Evolutionary conservation across 345 rosid species (phyloP).

Genomic region (Linum trigynum): DNA sequence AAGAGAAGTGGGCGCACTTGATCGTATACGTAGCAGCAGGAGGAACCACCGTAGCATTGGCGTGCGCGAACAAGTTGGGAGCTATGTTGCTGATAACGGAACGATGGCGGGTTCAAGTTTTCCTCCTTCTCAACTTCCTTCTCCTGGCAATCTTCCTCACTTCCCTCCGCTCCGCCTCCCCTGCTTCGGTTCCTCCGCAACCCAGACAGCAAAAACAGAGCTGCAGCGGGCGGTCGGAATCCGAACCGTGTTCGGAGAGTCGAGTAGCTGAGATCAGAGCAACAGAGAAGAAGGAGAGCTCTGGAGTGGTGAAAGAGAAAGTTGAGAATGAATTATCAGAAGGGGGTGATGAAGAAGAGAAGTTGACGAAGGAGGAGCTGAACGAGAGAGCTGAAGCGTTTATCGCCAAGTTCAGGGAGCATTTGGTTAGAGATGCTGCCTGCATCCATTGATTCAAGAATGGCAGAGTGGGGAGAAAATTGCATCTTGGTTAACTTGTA

Average conservation of each 20-base stretch:
- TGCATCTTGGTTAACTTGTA: no score
- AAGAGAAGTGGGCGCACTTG: slow-evolving; percentile 33
- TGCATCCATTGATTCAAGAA: no score
- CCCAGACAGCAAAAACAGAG: background rate
- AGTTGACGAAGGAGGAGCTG: slow-evolving; percentile 65
- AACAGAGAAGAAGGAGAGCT: background rate
- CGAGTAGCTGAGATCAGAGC: slow-evolving; percentile 16
- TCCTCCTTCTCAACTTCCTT: slow-evolving; percentile 56
- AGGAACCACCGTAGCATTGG: slow-evolving; percentile 24
- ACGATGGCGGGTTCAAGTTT: slow-evolving; percentile 67
- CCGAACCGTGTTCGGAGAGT: slow-evolving; percentile 7
- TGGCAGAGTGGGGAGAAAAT: no score
- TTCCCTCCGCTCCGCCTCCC: slow-evolving; percentile 31
- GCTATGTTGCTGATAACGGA: slow-evolving; percentile 28
- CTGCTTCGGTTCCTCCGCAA: background rate
- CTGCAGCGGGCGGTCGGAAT: slow-evolving; percentile 12
- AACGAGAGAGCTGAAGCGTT: slow-evolving; percentile 76
- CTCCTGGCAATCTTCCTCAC: slow-evolving; percentile 61
- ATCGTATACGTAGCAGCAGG: slow-evolving; percentile 45
- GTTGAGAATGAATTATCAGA: slow-evolving; percentile 1
- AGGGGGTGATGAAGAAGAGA: slow-evolving; percentile 17
- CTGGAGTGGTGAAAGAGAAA: slow-evolving; percentile 2
- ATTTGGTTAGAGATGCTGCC: slow-evolving; percentile 54
- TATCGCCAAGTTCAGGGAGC: slow-evolving; percentile 70
- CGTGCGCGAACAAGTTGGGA: slow-evolving; percentile 37